Base-by-base conservation (phyloP, 176 grass and related monocot genomes). In the Ensete ventricosum region DNA sequence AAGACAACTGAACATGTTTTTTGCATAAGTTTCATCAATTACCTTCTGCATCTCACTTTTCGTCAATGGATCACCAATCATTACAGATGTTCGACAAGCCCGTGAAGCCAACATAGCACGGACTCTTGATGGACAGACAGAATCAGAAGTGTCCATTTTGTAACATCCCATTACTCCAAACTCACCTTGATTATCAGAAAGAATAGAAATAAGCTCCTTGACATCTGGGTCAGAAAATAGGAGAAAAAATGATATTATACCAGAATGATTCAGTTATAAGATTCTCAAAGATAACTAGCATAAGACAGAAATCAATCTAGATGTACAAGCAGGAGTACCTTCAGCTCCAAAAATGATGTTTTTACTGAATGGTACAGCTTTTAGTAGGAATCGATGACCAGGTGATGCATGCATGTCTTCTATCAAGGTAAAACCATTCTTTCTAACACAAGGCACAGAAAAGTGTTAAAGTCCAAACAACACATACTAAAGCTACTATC, bases 351-450 rank as follows among this genome's bases (percentile, higher is more conserved):
- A 98, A 51, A 90, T 91, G 23, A 93, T 84, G 72, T 89, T 98
- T 85, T 89, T 98, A 81, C 95, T 98, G 82, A 98, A 98, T 2
- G 95, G 95, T 19, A 98, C 90, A 50, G 88, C 90, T 93, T 93
- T 91, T 71, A 98, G 54, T 78, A 93, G 82, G 86, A 89, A 91
- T 78, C 86, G 86, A 60, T 87, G 85, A 62, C 95, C 88, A 82
- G 90, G 95, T 22, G 73, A 77, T 57, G 88, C 86, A 81, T 89
- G 84, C 53, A 88, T 49, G 84, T 98, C 95, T 78, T 91, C 90
- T 74, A 82, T 82, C 86, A 98, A 84, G 72, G 87, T 75, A 86
- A 93, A 98, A 71, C 90, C 95, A 87, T 93, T 98, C 80, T 91
- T 91, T 80, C 90, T 96, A 75, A 83, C 21, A 89, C 81, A 73